Conservation (phyloP, 2,329 filamentous ascomycete species). For the Metarhizium sp. region DNA sequence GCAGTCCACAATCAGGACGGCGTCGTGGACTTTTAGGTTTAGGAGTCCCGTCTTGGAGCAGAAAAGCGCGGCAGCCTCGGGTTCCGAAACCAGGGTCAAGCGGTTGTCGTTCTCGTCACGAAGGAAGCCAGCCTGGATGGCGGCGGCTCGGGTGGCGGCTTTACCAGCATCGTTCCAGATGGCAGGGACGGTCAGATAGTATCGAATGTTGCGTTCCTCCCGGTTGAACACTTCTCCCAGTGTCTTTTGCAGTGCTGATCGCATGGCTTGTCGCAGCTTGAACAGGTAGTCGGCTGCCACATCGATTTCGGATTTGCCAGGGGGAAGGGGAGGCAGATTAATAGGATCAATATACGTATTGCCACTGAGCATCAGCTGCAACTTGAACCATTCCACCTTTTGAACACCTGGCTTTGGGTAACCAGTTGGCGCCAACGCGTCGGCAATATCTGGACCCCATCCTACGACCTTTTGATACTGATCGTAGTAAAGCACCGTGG, state of each 20-base stretch:
- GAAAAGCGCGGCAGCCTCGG: conserved; percentile 93
- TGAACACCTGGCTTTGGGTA: conserved; percentile 97
- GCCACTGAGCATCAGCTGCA: conserved; percentile 96
- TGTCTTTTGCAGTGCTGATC: conserved; percentile 89
- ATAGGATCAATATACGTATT: conserved; percentile 99
- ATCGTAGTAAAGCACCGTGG: conserved; percentile 98
- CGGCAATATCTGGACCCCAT: conserved; percentile 96
- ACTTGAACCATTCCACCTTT: conserved; percentile 99
- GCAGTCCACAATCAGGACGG: conserved; percentile 96
- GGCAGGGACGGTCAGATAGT: conserved; percentile 96
- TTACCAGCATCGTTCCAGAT: conserved; percentile 99
- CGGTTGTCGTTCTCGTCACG: conserved; percentile 97
- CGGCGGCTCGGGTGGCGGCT: conserved; percentile 88
- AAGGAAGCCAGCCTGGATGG: conserved; percentile 93
- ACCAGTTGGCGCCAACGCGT: conserved; percentile 90
- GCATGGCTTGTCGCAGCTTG: conserved; percentile 95
- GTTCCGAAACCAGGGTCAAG: conserved; percentile 88
- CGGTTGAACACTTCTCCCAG: conserved; percentile 95
- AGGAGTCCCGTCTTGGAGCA: conserved; percentile 94
- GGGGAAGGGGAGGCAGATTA: conserved; percentile 92
- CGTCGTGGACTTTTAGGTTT: conserved; percentile 96
- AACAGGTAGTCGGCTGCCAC: conserved; percentile 99
- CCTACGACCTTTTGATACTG: conserved; percentile 99
- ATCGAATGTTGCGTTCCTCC: conserved; percentile 95
- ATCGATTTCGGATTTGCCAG: conserved; percentile 97